Evolutionary conservation across 2,329 filamentous ascomycete genomes (phyloP), one percentile per base, ranked within the genome.

Genomic region (Chaetothyriales sp.): DNA sequence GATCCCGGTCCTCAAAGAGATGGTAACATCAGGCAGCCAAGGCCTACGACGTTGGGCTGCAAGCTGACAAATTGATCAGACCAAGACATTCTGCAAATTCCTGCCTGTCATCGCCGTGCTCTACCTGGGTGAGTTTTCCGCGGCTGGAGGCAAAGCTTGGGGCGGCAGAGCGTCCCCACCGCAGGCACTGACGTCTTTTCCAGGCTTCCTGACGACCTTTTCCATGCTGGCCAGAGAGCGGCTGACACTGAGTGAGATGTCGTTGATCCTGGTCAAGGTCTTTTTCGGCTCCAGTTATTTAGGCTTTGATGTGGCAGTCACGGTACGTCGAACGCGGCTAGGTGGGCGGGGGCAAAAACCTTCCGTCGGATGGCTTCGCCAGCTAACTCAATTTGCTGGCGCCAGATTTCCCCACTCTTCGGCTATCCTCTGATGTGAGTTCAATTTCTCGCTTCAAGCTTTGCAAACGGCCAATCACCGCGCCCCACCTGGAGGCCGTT

Each of bases 1-100:
- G 72, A 89, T 95, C 53, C 89, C 88, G 0, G 93, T 89, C 56
- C 74, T 95, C 48, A 92, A 92, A 64, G 86, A 90, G 64, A 95
- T 95, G 89, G 84, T 77, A 65, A 49, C 53, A 59, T 6, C 22
- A 15, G 28, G n/a, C 15, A 18, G 19, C 22, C 43, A 22, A 43
- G 20, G 18, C 22, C 25, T 4, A 9, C 20, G 6, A 25, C 22
- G 22, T 25, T 25, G 22, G 22, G 22, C 26, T 48, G 42, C 36
- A 47, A 28, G 32, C 52, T 47, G 20, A 55, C 47, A n/a, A 43
- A 26, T 25, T 53, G 45, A 36, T 54, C 46, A 79, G 77, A 79
- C 84, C 42, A 90, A 89, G 66, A 87, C 94, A 63, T 95, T 95
- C 63, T 67, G 89, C 65, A 89, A 89, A 62, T 94, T 92, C 54